A percentile compares a stretch with the other conserved stretches of the same genome.
Conservation (phyloP, 164 flowering plant genomes). For the Akebia trifoliata region DNA sequence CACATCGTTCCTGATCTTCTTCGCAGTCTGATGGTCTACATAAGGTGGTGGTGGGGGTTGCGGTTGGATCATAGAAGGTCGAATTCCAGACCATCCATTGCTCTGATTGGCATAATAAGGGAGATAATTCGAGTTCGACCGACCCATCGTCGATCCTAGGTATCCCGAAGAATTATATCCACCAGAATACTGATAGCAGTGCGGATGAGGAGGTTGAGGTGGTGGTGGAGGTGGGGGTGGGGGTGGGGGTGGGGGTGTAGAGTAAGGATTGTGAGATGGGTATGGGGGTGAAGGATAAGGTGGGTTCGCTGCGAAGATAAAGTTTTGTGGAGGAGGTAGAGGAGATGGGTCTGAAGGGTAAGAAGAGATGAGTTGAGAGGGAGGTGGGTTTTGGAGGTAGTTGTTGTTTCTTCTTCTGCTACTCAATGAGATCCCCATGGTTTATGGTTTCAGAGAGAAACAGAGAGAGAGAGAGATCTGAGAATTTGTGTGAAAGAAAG, state of each 20-base stretch:
- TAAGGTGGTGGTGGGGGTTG: conserved; percentile 39
- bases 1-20: conserved; percentile 72
- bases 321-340: conserved; percentile 17
- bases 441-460: neutral
- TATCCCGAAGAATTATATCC: conserved; percentile 15
- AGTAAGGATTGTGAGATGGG: conserved; percentile 16
- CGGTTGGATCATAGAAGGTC: conserved; percentile 17
- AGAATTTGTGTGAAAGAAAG: neutral
- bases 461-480: neutral
- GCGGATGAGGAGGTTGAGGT: conserved; percentile 8
- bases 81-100: conserved; percentile 32
- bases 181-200: conserved; percentile 15
- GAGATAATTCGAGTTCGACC: conserved; percentile 19
- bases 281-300: conserved; percentile 27
- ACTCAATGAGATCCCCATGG: conserved; percentile 60
- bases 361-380: conserved; percentile 15
- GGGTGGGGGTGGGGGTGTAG: conserved; percentile 19
- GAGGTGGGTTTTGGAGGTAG: conserved; percentile 15
- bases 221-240: conserved; percentile 22
- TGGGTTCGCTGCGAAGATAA: conserved; percentile 23
- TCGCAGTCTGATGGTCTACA: conserved; percentile 68
- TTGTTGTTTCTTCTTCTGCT: conserved; percentile 32
- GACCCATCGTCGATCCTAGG: conserved; percentile 21
- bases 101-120: conserved; percentile 30
- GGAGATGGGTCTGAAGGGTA: conserved; percentile 20